phyloP scores from a whole-genome alignment of 768 basidiomycete genomes.

The Ephemerocybe angulata region DNA sequence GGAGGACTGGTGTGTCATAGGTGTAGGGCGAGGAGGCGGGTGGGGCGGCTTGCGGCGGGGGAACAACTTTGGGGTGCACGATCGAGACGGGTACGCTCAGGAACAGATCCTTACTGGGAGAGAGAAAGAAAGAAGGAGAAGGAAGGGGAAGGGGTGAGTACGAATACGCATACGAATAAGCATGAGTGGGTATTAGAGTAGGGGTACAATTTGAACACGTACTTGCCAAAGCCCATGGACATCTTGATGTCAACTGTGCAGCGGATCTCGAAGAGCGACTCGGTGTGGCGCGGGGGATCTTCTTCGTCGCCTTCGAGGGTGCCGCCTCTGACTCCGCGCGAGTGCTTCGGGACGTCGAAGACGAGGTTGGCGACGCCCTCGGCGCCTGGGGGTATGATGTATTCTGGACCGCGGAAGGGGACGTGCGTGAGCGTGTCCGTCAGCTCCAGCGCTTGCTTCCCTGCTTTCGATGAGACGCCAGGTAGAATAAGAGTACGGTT shows the following conservation, averaged over 20 bases:
- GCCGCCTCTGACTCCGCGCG: slow-evolving; percentile 65
- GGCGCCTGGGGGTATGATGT: slow-evolving; percentile 64
- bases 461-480: slow-evolving; percentile 30
- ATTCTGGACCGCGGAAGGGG: slow-evolving; percentile 71
- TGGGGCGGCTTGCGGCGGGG: slow-evolving; percentile 20
- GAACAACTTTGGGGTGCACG: slow-evolving; percentile 59
- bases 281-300: slow-evolving; percentile 31
- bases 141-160: background rate
- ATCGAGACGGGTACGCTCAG: slow-evolving; percentile 62
- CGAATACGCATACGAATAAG: background rate
- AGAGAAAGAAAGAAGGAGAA: slow-evolving; percentile 5
- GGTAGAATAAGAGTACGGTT: slow-evolving; percentile 59
- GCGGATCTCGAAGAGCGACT: slow-evolving; percentile 65
- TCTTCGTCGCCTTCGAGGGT: slow-evolving; percentile 46
- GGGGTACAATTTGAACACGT: no score
- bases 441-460: slow-evolving; percentile 52
- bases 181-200: background rate
- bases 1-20: slow-evolving; percentile 11
- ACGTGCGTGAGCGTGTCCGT: slow-evolving; percentile 68
- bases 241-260: slow-evolving; percentile 62
- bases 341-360: slow-evolving; percentile 69
- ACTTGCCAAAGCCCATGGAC: slow-evolving; percentile 72
- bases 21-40: slow-evolving; percentile 1
- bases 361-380: slow-evolving; percentile 80
- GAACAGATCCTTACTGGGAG: slow-evolving; percentile 62